Evolutionary conservation across 108 stramenopile species (phyloP).

Genomic region (Ochromonas danica): DNA sequence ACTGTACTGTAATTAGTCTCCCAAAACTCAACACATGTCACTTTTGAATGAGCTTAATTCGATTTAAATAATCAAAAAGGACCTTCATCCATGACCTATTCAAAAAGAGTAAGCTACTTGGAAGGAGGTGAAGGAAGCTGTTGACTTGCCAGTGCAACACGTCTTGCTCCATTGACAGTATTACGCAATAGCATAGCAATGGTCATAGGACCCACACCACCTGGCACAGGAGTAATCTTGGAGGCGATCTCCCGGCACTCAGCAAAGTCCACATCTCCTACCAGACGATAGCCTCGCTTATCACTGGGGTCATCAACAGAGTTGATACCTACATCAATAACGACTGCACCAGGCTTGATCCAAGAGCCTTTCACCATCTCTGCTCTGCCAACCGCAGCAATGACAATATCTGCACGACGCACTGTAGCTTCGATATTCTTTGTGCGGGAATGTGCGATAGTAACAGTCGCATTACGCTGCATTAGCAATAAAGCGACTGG

Average conservation of each 20-base stretch:
- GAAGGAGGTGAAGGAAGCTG: background rate
- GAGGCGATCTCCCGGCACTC: conserved; percentile 64
- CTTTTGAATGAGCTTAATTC: no score
- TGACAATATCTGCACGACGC: conserved; percentile 83
- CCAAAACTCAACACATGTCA: no score
- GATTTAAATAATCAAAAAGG: no score
- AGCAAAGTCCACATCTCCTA: conserved; percentile 89
- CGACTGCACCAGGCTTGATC: conserved; percentile 91
- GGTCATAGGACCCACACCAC: conserved; percentile 99
- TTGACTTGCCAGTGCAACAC: conserved; percentile 8
- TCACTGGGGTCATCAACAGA: conserved; percentile 58
- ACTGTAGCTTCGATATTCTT: conserved; percentile 66
- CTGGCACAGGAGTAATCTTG: conserved; percentile 95
- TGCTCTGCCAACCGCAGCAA: conserved; percentile 88
- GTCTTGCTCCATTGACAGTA: conserved; percentile 67
- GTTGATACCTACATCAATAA: conserved; percentile 98
- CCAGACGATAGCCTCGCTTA: conserved; percentile 71
- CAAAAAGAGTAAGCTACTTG: no score
- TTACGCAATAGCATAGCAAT: conserved; percentile 96
- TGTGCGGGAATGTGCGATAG: conserved; percentile 88
- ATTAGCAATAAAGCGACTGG: conserved; percentile 85
- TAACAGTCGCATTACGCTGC: conserved; percentile 61
- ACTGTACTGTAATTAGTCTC: no score
- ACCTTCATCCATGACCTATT: no score
- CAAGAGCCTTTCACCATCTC: conserved; percentile 77